Evolutionary conservation across 2,329 filamentous ascomycete species (phyloP), one percentile per base, ranked within the genome.

Genomic region (Fusarium proliferatum): DNA sequence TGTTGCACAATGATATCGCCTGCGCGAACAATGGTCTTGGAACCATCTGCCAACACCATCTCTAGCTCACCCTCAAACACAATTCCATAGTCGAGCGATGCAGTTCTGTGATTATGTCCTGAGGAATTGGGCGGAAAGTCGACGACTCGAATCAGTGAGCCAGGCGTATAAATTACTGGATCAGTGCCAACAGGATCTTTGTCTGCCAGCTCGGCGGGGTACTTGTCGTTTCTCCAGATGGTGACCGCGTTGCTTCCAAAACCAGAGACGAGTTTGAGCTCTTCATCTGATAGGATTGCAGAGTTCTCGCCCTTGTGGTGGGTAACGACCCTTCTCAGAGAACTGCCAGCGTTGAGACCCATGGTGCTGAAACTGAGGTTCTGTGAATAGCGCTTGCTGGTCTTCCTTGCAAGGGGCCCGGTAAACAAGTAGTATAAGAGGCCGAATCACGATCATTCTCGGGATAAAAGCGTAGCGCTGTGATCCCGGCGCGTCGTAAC

Each of bases 61-160:
- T 60, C 57, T 2, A 60, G 16, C 36, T 60, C 57, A 2, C 57
- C 57, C 26, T 60, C 43, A 26, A 39, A 33, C 11, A 60, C 45
- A 52, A 60, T 60, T 16, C 57, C 57, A 51, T 60, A 60, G 17
- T 60, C 57, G 33, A 60, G 57, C 17, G 57, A 60, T 26, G 57
- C 57, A 9, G 45, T 52, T 7, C 57, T 34, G 33, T 60, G 57
- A 26, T 60, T 60, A 3, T 52, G 45, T 2, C 57, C 57, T 6
- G 43, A 52, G 9, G 45, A 60, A 6, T 60, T 52, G 6, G 57
- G 34, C 15, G 57, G 57, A 30, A 60, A 60, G 57, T 60, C 57
- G 10, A 60, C 57, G 16, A 60, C 57, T 52, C 57, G 36, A 42
- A 60, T 52, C 1, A 60, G 28, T 26, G 45, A 60, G 21, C 45